Conservation (phyloP, 2,329 filamentous ascomycete genomes). For the Aspergillus hortae region DNA sequence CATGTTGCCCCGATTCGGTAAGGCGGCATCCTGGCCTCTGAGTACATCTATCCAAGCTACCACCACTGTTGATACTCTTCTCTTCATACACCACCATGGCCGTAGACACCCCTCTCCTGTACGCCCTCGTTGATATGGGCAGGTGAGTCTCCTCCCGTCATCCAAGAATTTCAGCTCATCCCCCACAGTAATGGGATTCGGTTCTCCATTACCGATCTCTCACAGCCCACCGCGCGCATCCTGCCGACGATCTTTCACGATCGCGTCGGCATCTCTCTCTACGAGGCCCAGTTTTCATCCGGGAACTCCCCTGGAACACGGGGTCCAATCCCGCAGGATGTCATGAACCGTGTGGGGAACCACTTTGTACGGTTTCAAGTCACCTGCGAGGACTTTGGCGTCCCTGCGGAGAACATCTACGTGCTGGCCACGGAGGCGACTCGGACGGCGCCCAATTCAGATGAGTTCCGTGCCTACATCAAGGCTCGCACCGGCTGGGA, state of each 20-base stretch:
- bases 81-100: no score
- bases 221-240: constrained; percentile 66
- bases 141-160: constrained; percentile 25
- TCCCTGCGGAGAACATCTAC: constrained; percentile 61
- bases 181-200: constrained; percentile 74
- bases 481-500: constrained; percentile 60
- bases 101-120: constrained; percentile 13
- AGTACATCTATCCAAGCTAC: no score
- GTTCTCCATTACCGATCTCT: constrained; percentile 83
- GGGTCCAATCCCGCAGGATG: constrained; percentile 54
- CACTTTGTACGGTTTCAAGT: constrained; percentile 67
- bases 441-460: constrained; percentile 71
- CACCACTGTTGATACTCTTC: no score
- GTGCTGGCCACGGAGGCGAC: constrained; percentile 89
- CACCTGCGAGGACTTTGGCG: constrained; percentile 67
- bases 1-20: no score
- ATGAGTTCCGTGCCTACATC: constrained; percentile 65
- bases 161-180: not conserved
- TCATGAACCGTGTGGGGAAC: constrained; percentile 63
- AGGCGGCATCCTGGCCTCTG: no score
- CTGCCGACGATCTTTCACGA: constrained; percentile 75
- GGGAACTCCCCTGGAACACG: constrained; percentile 26
- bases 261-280: constrained; percentile 77
- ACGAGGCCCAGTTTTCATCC: constrained; percentile 66
- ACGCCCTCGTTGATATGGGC: constrained; percentile 40